Conservation (phyloP, 2,329 filamentous ascomycete species). For the Aspergillus proliferans region DNA sequence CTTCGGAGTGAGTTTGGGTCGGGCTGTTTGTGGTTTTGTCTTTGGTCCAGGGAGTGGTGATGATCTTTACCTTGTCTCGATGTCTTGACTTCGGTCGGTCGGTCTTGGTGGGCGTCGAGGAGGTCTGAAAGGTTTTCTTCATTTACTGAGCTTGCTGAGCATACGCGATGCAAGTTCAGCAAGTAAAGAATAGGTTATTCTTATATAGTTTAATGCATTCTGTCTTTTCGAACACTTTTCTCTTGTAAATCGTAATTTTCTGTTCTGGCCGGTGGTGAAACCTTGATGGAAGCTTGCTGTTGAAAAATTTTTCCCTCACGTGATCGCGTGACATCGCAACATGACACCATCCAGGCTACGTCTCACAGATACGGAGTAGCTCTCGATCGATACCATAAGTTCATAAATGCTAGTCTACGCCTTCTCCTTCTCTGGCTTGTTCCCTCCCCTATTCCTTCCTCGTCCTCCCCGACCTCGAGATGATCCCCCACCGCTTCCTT, state of each 20-base stretch:
- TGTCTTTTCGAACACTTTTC: neutral
- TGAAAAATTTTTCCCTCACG: neutral
- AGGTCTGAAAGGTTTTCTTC: constrained; percentile 70
- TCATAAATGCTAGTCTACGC: no score
- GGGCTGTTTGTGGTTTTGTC: constrained; percentile 26
- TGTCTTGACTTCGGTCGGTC: constrained; percentile 70
- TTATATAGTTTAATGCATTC: neutral
- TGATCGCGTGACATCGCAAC: no score
- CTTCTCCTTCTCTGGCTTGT: neutral
- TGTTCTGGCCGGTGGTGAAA: no score
- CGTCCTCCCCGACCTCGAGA: constrained; percentile 15
- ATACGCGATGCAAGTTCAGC: no score
- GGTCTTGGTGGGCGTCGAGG: constrained; percentile 75
- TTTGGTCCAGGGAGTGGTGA: constrained; percentile 79
- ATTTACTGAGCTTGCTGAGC: neutral
- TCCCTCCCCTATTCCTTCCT: constrained; percentile 12
- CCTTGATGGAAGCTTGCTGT: neutral
- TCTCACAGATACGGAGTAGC: no score
- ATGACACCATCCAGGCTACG: no score
- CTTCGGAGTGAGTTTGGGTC: constrained; percentile 24
- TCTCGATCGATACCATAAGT: no score
- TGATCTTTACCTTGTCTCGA: constrained; percentile 77
- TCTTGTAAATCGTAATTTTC: no score
- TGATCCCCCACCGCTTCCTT: constrained; percentile 10
- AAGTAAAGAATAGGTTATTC: neutral